Evolutionary conservation across 768 basidiomycete species (phyloP).

Genomic region (Cubamyces lactineus): DNA sequence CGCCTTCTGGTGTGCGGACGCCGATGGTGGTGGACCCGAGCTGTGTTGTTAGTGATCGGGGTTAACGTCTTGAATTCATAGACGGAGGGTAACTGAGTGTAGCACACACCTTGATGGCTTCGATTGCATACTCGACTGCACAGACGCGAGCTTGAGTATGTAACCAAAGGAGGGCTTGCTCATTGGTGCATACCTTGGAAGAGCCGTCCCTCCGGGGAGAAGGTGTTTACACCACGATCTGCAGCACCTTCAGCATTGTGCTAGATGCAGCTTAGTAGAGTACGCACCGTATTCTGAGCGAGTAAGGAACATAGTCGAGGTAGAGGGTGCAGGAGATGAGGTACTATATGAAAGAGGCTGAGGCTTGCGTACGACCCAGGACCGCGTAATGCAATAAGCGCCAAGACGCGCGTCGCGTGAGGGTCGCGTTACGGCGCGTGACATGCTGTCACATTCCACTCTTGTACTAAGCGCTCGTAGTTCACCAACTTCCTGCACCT

Average conservation of each 20-base stretch:
- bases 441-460: not conserved
- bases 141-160: constrained; percentile 4
- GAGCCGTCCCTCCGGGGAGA: constrained; percentile 96
- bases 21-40: constrained; percentile 98
- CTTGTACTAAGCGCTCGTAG: no score
- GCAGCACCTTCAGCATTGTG: not conserved
- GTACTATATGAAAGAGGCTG: not conserved
- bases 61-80: not conserved
- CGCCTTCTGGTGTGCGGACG: constrained; percentile 86
- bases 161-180: constrained; percentile 4
- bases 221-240: constrained; percentile 99
- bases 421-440: constrained; percentile 10
- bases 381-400: constrained; percentile 13
- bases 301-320: constrained; percentile 78
- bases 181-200: constrained; percentile 79
- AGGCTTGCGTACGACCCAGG: constrained; percentile 23
- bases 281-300: constrained; percentile 88
- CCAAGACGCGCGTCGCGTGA: constrained; percentile 31
- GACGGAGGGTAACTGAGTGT: not conserved
- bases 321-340: not conserved
- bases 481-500: no score
- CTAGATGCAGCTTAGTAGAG: no score
- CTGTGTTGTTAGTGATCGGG: constrained; percentile 43
- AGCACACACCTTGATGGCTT: constrained; percentile 86
- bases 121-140: constrained; percentile 98